Evolutionary conservation across 176 grass and related monocot species (phyloP).

Genomic region (Tuctoria greenei): DNA sequence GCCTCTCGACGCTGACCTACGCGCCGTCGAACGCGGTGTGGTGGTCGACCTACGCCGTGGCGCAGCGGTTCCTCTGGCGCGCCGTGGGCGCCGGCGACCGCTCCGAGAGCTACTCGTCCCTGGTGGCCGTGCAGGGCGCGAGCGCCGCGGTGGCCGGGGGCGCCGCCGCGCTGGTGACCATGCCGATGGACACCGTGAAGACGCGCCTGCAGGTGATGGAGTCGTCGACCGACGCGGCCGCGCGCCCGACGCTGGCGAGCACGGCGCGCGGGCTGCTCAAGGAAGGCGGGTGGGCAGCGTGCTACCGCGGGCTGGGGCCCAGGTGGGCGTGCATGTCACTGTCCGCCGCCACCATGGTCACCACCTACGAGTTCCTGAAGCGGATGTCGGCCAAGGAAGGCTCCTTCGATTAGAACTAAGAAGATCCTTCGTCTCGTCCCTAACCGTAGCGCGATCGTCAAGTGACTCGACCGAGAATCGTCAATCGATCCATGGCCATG

Average conservation of each 20-base stretch:
- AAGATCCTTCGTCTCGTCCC: neutral
- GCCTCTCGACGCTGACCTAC: constrained; percentile 91
- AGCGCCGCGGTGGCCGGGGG: constrained; percentile 76
- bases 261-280: constrained; percentile 65
- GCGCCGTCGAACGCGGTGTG: constrained; percentile 96
- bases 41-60: constrained; percentile 87
- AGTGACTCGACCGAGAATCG: neutral
- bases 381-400: constrained; percentile 73
- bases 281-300: constrained; percentile 78
- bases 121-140: constrained; percentile 81
- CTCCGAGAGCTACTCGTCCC: constrained; percentile 37
- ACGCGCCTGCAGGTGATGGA: constrained; percentile 94
- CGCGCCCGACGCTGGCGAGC: constrained; percentile 48
- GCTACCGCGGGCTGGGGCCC: constrained; percentile 76
- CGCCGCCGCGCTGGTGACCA: constrained; percentile 76
- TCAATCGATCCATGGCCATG: constrained; percentile 2
- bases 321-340: constrained; percentile 89
- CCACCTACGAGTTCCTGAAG: constrained; percentile 79
- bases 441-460: constrained; percentile 15
- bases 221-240: constrained; percentile 23
- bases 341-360: constrained; percentile 81
- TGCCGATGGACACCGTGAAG: constrained; percentile 97
- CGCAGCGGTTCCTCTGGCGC: constrained; percentile 73
- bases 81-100: constrained; percentile 39
- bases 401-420: constrained; percentile 27